Conservation (phyloP, 108 stramenopile species). For the Cyclotella cryptica region DNA sequence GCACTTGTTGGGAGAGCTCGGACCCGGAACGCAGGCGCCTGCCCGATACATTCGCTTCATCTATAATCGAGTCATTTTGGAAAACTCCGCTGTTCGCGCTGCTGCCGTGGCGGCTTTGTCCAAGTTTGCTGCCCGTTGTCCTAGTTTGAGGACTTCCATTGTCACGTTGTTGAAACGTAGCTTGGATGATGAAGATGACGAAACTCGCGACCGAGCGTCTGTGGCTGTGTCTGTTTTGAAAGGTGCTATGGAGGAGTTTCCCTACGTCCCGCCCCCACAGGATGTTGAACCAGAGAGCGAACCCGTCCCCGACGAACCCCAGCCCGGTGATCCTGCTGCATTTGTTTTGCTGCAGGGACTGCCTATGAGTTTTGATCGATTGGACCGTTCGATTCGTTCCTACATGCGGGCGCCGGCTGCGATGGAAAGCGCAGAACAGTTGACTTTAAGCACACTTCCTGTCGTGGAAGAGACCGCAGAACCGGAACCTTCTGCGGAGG, state of each 20-base stretch:
- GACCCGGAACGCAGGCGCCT: conserved; percentile 71
- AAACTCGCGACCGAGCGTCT: conserved; percentile 88
- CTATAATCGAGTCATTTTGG: conserved; percentile 92
- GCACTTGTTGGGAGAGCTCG: conserved; percentile 80
- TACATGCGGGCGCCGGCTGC: conserved; percentile 63
- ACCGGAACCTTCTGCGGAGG: conserved; percentile 26
- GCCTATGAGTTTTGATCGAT: conserved; percentile 80
- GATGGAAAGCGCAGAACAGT: conserved; percentile 54
- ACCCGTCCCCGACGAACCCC: conserved; percentile 47
- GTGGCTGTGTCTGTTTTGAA: conserved; percentile 69
- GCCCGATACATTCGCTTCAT: conserved; percentile 91
- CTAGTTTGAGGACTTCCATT: conserved; percentile 77
- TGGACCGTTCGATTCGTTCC: conserved; percentile 75
- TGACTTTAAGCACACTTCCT: conserved; percentile 76
- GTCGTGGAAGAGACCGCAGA: conserved; percentile 67
- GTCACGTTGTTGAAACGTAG: conserved; percentile 76
- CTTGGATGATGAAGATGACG: conserved; percentile 89
- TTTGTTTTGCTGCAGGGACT: conserved; percentile 69
- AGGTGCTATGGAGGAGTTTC: conserved; percentile 50
- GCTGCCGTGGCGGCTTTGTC: conserved; percentile 87
- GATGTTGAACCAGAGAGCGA: conserved; percentile 48
- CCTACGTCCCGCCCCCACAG: conserved; percentile 35
- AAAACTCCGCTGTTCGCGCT: conserved; percentile 84
- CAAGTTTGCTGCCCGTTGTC: conserved; percentile 85
- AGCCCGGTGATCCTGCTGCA: conserved; percentile 46